Percentiles rank a stretch among this genome's conserved stretches.
phyloP scores from a whole-genome alignment of 2,329 filamentous ascomycete genomes.

The Neodidymelliopsis sp. region DNA sequence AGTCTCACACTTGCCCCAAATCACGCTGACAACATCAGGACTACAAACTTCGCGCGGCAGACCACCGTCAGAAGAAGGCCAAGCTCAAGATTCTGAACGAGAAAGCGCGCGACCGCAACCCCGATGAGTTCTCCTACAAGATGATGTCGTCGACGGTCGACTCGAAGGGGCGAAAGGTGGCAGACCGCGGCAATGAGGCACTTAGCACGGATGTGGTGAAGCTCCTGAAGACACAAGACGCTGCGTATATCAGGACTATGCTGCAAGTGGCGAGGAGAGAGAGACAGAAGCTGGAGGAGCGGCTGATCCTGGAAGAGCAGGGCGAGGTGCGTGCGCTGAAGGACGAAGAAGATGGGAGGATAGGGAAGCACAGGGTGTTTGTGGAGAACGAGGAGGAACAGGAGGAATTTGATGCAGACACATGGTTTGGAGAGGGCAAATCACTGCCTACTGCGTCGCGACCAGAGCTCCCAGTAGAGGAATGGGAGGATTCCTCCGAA shows the following conservation, averaged over 20 bases:
- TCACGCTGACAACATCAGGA: constrained; percentile 52
- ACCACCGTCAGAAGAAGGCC: constrained; percentile 68
- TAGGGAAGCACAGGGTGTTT: constrained; percentile 46
- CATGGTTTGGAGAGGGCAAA: constrained; percentile 49
- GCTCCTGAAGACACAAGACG: constrained; percentile 71
- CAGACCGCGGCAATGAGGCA: constrained; percentile 55
- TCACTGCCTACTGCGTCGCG: constrained; percentile 27
- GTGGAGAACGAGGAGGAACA: constrained; percentile 53
- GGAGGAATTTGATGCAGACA: constrained; percentile 50
- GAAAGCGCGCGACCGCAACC: constrained; percentile 68
- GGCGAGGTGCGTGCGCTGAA: constrained; percentile 51
- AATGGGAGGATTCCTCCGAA: constrained; percentile 33
- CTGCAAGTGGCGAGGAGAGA: constrained; percentile 63
- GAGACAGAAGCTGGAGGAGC: constrained; percentile 58
- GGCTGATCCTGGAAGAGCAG: constrained; percentile 47
- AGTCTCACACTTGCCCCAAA: background rate
- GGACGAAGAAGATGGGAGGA: constrained; percentile 35
- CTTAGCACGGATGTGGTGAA: constrained; percentile 66
- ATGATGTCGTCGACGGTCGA: constrained; percentile 65
- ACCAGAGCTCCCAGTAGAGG: constrained; percentile 31
- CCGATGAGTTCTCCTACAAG: constrained; percentile 71
- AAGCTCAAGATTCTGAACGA: constrained; percentile 66
- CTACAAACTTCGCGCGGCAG: constrained; percentile 70
- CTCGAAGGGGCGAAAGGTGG: constrained; percentile 52
- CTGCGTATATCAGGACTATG: constrained; percentile 66